phyloP scores from a whole-genome alignment of 371 early-diverging fungal species.

The Mortierella sp. region DNA sequence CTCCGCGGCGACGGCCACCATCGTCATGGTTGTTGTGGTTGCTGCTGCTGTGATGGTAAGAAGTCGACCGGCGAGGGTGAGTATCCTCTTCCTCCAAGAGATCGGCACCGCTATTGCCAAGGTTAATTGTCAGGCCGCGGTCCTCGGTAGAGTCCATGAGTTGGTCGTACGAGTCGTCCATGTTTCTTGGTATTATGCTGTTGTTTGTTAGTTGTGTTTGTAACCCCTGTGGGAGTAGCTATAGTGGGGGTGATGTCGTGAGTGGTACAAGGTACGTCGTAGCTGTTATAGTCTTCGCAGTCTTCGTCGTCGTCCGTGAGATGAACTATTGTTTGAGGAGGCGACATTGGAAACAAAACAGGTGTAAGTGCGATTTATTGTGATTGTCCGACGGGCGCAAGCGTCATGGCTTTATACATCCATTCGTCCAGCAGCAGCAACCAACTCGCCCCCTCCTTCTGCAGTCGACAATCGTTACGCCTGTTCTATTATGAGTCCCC shows the following conservation, averaged over 20 bases:
- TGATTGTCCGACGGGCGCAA: neutral
- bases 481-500: neutral
- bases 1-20: neutral
- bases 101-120: neutral
- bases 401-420: neutral
- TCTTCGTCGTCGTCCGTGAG: neutral
- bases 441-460: neutral
- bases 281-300: neutral
- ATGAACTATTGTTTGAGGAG: neutral
- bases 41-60: conserved; percentile 3
- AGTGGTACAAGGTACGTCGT: neutral
- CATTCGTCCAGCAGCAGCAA: neutral
- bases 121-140: neutral
- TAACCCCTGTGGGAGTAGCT: neutral
- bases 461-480: neutral
- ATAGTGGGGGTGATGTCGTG: neutral
- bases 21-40: neutral
- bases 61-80: conserved; percentile 36
- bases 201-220: neutral
- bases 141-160: neutral
- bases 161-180: conserved; percentile 10
- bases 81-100: conserved; percentile 24
- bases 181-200: neutral
- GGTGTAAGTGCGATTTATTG: neutral
- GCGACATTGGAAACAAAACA: neutral